Base-by-base conservation (phyloP, 441 rosid genomes). In the Pelargonium citronellum region DNA sequence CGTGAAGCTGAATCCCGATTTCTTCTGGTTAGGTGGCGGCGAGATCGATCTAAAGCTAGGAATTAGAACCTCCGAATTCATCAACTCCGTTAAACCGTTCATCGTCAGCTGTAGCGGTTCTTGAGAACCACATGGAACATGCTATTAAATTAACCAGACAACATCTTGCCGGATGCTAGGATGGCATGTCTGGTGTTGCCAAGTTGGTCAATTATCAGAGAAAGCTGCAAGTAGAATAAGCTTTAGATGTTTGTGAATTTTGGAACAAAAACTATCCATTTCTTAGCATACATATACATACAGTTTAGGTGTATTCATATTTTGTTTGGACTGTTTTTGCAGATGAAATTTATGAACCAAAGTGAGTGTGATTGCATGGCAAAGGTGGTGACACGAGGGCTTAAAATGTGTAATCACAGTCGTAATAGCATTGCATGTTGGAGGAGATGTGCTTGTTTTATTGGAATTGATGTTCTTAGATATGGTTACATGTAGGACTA, bases 21-120 rank as follows among this genome's bases (percentile, higher is more conserved):
- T 82, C 87, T 87, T 93, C 85, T 88, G 95, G 98, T 79, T 91
- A 73, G 96, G 95, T 27, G 97, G 97, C 22, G 93, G 97, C 46
- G 96, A 91, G 78, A 77, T 73, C 7, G 92, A 89, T 84, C 80
- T 89, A 82, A 93, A 93, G 90, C 89, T 91, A 9, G 96, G 97
- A 17, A 80, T 91, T 66, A 80, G 78, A 77, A 89, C 95, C 64
- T 80, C 87, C 1, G 87, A 91, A 22, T 89, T 93, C 67, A 74
- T 89, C 73, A 80, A 78, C 66, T 82, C 77, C 46, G 88, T 85
- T 68, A 86, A 83, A 75, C 96, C 96, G 11, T 88, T 91, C 80
- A 79, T 87, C 13, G 79, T 90, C 66, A 63, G 76, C 75, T 92
- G 94, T 72, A 87, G 90, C 70, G 73, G 81, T 68, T 74, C 62